Evolutionary conservation across 2,329 filamentous ascomycete genomes (phyloP).

Genomic region (Tolypocladium inflatum): DNA sequence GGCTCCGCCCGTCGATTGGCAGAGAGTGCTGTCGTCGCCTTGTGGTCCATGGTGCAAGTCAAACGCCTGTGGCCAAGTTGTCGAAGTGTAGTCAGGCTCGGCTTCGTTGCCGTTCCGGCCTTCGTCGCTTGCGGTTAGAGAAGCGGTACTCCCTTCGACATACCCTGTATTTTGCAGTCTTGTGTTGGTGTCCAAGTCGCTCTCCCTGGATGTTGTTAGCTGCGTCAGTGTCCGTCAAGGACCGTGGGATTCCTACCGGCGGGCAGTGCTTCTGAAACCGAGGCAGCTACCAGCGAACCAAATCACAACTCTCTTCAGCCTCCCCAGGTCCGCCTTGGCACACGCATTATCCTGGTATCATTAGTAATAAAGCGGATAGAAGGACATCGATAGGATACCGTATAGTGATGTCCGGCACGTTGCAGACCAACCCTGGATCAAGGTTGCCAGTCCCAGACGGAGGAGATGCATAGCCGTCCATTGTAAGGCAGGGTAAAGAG

Average conservation of each 20-base stretch:
- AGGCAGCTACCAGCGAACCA: not conserved
- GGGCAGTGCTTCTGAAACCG: not conserved
- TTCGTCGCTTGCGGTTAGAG: not conserved
- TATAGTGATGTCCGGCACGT: no score
- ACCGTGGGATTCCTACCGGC: not conserved
- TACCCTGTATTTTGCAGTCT: not conserved
- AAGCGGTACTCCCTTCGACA: not conserved
- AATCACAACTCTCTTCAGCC: not conserved
- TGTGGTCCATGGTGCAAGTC: not conserved
- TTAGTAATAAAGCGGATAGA: no score
- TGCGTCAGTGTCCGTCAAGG: not conserved
- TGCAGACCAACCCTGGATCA: no score
- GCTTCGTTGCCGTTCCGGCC: no score
- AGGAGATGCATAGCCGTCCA: no score
- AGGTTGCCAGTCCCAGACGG: no score
- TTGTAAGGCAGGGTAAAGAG: no score
- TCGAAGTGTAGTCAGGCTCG: not conserved
- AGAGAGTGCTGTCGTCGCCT: not conserved
- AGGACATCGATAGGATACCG: no score
- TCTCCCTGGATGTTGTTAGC: not conserved
- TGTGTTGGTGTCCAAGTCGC: not conserved
- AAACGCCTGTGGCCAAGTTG: not conserved
- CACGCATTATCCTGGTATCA: not conserved
- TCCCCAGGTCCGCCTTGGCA: not conserved
- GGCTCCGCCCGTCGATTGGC: not conserved